Base-by-base conservation (phyloP, 441 rosid species). In the Euphorbia celastroides region DNA sequence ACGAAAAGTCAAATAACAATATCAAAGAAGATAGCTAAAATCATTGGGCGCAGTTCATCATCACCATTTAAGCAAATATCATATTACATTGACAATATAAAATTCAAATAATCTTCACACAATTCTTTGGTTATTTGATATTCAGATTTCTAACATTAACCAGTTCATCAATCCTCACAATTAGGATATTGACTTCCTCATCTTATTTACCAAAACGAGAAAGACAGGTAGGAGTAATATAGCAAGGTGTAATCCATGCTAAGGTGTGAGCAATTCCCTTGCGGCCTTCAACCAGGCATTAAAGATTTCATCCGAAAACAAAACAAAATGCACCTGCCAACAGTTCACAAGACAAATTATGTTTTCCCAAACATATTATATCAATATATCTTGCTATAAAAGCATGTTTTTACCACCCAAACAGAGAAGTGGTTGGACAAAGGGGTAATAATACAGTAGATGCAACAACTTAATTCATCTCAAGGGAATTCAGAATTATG, bases 291-390 rank as follows among this genome's bases (percentile, higher is more conserved):
- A 36, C 98, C 97, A 93, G 56, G 67, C 81, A 56, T 74, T 66
- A 46, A 74, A 82, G 31, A 83, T 78, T 19, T 90, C 80, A 41
- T 86, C 91, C 0, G 76, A 61, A 69, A 93, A 86, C 72, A 88
- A 77, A 56, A 88, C 92, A 74, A 88, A 85, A 69, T 92, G 92
- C 64, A 88, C 92, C 98, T 91, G 84, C 74, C 30, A 55, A 57
- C 20, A 22, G 51, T 56, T 57, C 44, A 31, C 3, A 55, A 19
- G 48, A 46, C 23, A 46, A 46, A 66, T 13, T 31, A 44, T 57
- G 51, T 26, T 38, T 14, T 26, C 7, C 8, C 22, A 44, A 25
- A 54, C 23, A 25, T 13, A 23, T 26, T 55, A 0, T 19, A 28
- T 58, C 30, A 11, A 27, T 66, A 19, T 19, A 66, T 36, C 41